Conservation (phyloP, 768 basidiomycete genomes). For the Brasilioporus rufonigricans region DNA sequence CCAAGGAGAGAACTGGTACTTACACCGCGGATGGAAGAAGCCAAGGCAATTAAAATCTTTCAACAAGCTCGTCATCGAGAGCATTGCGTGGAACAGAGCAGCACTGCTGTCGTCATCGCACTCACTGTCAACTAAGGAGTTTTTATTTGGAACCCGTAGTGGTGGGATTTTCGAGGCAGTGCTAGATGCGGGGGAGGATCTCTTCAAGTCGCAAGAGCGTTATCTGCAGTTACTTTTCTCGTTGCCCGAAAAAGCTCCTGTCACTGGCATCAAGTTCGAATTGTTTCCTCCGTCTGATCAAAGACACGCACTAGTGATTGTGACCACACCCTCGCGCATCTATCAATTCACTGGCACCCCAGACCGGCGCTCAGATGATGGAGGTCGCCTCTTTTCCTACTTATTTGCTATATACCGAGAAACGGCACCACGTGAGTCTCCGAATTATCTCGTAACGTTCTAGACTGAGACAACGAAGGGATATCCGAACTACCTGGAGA, state of each 20-base stretch:
- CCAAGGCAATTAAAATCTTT: constrained; percentile 75
- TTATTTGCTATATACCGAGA: constrained; percentile 77
- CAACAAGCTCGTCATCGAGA: constrained; percentile 81
- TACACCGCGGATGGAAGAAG: constrained; percentile 79
- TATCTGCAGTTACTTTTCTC: constrained; percentile 73
- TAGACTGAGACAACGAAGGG: constrained; percentile 48
- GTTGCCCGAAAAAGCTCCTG: constrained; percentile 75
- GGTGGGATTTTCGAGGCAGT: constrained; percentile 88
- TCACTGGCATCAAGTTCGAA: constrained; percentile 85
- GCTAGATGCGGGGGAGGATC: constrained; percentile 87
- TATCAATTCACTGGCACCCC: constrained; percentile 82
- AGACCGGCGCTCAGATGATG: constrained; percentile 70
- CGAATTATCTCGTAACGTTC: background rate
- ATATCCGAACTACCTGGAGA: constrained; percentile 89
- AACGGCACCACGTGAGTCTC: constrained; percentile 69
- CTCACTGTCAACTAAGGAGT: constrained; percentile 75
- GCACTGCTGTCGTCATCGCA: constrained; percentile 61
- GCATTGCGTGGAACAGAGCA: constrained; percentile 87
- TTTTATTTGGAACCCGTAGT: constrained; percentile 82
- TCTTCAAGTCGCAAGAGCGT: constrained; percentile 87
- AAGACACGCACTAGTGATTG: constrained; percentile 66
- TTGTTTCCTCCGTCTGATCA: constrained; percentile 64
- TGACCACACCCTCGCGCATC: constrained; percentile 83
- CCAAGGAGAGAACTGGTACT: constrained; percentile 93
- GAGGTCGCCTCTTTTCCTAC: constrained; percentile 67